Percentiles rank a stretch among this genome's conserved stretches.
Conservation (phyloP, 768 basidiomycete genomes). For the Glaciozyma martinii region DNA sequence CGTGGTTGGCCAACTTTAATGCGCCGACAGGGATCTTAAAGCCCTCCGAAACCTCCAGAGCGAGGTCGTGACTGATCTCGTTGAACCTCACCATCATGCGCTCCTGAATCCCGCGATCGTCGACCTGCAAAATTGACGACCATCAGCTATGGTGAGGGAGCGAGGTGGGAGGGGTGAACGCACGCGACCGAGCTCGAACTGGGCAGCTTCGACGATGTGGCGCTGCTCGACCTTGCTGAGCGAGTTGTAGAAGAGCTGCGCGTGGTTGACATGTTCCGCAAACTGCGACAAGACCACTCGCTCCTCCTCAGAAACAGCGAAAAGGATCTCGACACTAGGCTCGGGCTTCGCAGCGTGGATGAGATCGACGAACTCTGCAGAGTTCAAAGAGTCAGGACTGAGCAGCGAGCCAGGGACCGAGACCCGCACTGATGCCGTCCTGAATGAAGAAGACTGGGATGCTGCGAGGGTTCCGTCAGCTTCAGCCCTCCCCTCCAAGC, state of each 20-base stretch:
- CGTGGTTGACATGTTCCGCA: slow-evolving; percentile 67
- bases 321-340: slow-evolving; percentile 16
- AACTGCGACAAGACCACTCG: slow-evolving; percentile 45
- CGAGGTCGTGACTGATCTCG: slow-evolving; percentile 65
- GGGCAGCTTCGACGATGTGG: slow-evolving; percentile 62
- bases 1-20: slow-evolving; percentile 51
- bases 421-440: slow-evolving; percentile 16
- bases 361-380: slow-evolving; percentile 76
- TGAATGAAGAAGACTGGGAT: slow-evolving; percentile 43
- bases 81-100: slow-evolving; percentile 60
- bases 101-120: slow-evolving; percentile 62
- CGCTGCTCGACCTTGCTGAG: slow-evolving; percentile 56
- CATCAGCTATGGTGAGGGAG: neutral
- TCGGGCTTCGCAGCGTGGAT: slow-evolving; percentile 57
- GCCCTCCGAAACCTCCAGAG: slow-evolving; percentile 56
- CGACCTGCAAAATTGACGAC: slow-evolving; percentile 45
- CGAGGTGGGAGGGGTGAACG: neutral
- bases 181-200: slow-evolving; percentile 64
- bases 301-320: no score
- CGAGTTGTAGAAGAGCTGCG: slow-evolving; percentile 66
- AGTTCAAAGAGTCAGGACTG: slow-evolving; percentile 42
- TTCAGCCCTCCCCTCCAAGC: no score
- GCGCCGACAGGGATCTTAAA: slow-evolving; percentile 56
- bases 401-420: neutral
- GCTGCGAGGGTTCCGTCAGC: slow-evolving; percentile 9